Evolutionary conservation across 1,284 basidiomycete species (phyloP).

Genomic region (Coniferiporia sulphurascens): DNA sequence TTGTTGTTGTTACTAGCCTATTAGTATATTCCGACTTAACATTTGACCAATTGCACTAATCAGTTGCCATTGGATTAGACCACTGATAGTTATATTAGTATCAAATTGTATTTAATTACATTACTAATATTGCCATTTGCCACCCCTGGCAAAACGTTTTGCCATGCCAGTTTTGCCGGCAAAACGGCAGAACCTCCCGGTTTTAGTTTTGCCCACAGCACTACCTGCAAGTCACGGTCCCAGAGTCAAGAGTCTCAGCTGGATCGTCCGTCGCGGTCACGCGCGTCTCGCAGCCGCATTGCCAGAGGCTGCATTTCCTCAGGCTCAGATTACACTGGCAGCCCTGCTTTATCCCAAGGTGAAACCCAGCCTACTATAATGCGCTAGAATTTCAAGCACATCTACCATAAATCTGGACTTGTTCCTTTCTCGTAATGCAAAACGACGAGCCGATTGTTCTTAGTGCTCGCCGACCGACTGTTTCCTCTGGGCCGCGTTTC

Average conservation of each 20-base stretch:
- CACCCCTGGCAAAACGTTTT: no score
- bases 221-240: no score
- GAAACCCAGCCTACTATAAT: neutral
- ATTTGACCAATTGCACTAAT: no score
- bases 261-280: neutral
- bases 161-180: no score
- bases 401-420: neutral
- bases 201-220: no score
- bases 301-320: neutral
- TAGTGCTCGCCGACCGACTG: conserved; percentile 23
- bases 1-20: no score
- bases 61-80: no score
- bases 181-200: no score
- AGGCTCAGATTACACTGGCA: neutral
- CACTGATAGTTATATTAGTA: no score
- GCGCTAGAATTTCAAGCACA: neutral
- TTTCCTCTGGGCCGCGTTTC: conserved; percentile 29
- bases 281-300: neutral
- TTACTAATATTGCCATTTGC: no score
- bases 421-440: neutral
- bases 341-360: neutral
- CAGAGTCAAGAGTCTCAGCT: neutral
- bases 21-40: no score
- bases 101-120: no score
- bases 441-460: conserved; percentile 4